Base-by-base conservation (phyloP, 495 filamentous ascomycete species). In the Apodospora peruviana region DNA sequence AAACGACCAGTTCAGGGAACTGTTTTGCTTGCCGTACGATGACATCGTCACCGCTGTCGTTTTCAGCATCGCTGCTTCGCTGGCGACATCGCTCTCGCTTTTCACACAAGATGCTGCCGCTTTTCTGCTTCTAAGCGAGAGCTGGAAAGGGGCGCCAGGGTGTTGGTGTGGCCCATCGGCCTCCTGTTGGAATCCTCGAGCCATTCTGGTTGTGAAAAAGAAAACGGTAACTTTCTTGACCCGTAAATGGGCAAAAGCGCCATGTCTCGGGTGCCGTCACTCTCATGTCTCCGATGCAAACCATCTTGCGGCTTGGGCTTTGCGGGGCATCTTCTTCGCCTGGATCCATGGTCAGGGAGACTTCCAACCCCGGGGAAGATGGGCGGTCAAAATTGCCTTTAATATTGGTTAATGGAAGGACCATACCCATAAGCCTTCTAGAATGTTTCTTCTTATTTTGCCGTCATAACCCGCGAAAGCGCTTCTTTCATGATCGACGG, bases 371-470 rank as follows among this genome's bases (percentile, higher is more conserved):
- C 11, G 24, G 43, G n/a, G 29, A 34, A 21, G n/a, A 45, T 35
- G 25, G 8, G n/a, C n/a, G n/a, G n/a, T n/a, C n/a, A n/a, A n/a
- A n/a, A 21, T 21, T 29, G 43, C 14, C 8, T 9, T 9, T 2
- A 18, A 40, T 40, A 17, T 8, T 20, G 37, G 37, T 14, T 40
- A 16, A 17, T 40, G 18, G 37, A 52, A 40, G 50, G 43, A 35
- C 22, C 16, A 43, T 25, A 20, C 14, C 1, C 24, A 34, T 35
- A 41, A 35, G 51, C 12, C 45, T 65, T 65, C 62, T 59, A 60
- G 59, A 62, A 65, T 56, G 52, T 37, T 55, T 60, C 48, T 48
- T 12, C 52, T 36, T 29, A 38, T 51, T 55, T 50, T 23, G 50
- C 43, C 34, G 55, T 18, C 42, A 38, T 35, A n/a, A 20, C 35